Base-by-base conservation (phyloP, 2,329 filamentous ascomycete genomes). In the Lecanicillium sp. region DNA sequence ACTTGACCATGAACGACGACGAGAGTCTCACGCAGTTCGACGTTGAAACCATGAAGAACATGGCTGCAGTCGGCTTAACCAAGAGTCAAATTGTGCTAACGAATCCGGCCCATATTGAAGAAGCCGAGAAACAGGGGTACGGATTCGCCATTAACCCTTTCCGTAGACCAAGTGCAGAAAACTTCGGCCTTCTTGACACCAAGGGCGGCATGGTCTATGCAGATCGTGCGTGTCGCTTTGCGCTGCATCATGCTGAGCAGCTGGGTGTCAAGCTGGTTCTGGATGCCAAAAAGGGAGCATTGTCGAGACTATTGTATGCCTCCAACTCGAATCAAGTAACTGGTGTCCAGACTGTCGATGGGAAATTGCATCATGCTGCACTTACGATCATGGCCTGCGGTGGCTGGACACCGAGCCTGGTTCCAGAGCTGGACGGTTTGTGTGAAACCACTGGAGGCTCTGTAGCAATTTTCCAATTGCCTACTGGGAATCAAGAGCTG, bases 371-470 rank as follows among this genome's bases (percentile, higher is more conserved):
- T 38, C 6, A 14, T 1, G 59, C 65, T 0, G 47, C 41, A 1
- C 33, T 65, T 8, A 56, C 54, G 4, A 53, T 69, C 29, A 45
- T 69, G 25, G 64, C 65, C 1, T 62, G 62, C 35, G 67, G 67
- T 2, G 60, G 61, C 2, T 68, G 65, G 60, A 70, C 66, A 0
- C 66, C 65, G 0, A 48, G 54, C 2, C 44, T 71, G 2, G 36
- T 70, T 1, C 64, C 66, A 0, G 48, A 59, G 8, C 48, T 68
- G 0, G 61, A 67, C 31, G 52, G 52, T 1, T 48, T 73, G 0
- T 59, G 61, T n/a, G 69, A 74, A 47, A 62, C 69, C 0, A 72
- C 71, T 0, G 65, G 61, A 0, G 69, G 69, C 0, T 64, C 60
- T 0, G 64, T 74, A 3, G 58, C 61, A 1, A 53, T 64, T 10